Base-by-base conservation (phyloP, 2,329 filamentous ascomycete species). In the Cladosporium sp. region DNA sequence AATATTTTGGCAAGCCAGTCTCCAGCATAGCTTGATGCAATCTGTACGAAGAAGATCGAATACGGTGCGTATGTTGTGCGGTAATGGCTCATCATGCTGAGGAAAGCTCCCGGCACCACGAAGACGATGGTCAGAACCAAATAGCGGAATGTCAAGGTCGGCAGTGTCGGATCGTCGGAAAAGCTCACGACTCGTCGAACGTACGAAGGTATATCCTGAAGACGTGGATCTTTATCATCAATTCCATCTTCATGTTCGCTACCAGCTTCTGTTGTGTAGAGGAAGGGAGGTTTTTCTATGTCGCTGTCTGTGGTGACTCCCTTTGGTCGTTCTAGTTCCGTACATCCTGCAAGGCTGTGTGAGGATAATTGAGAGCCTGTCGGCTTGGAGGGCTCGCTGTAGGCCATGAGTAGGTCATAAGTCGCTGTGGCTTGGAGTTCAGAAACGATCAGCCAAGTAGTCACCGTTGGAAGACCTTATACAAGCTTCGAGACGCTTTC, bases 31-130 rank as follows among this genome's bases (percentile, higher is more conserved):
- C 80, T 79, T 41, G 73, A 78, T 0, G 77, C 78, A 43, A 82
- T 79, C 57, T 80, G 78, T 27, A 83, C 80, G 54, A 84, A 83
- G 61, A 83, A 82, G 42, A 83, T 74, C 0, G 79, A 80, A 59
- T 82, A 84, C 0, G 76, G 75, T 1, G 78, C 77, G 38, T 73
- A 74, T 0, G 80, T 47, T 3, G 44, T 39, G 18, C 44, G 44
- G 44, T 39, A 83, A 43, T 74, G 70, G 54, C 73, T 75, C 72
- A 82, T 76, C 58, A 79, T 75, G 4, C 76, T 79, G 2, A 83
- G 61, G 56, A 83, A 79, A 2, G 80, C 80, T 2, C 80, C 80
- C 0, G 80, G 79, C 1, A 75, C 70, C 39, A 82, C 74, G 57
- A 82, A 82, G 15, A 83, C 53, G 49, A 79, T 62, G 4, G 75